phyloP scores from a whole-genome alignment of 441 rosid genomes.

The Erodium moschatum region DNA sequence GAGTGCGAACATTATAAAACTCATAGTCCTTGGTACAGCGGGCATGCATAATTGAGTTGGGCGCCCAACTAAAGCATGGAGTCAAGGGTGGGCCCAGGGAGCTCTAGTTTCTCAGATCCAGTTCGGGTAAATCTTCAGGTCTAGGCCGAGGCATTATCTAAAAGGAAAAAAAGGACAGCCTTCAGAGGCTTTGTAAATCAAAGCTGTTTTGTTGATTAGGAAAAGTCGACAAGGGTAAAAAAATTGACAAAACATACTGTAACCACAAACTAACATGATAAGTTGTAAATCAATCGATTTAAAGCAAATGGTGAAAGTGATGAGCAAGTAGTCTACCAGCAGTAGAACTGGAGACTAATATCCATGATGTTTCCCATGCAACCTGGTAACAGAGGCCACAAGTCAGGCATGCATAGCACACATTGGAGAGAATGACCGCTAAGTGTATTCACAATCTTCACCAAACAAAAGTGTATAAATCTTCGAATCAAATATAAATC shows the following conservation, averaged over 20 bases:
- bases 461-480: neutral
- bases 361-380: constrained; percentile 25
- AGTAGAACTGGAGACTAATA: constrained; percentile 10
- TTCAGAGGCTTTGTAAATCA: constrained; percentile 22
- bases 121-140: too few relatives aligned
- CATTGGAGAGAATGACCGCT: neutral
- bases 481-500: constrained; percentile 16
- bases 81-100: too few relatives aligned
- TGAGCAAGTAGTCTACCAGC: constrained; percentile 13
- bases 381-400: constrained; percentile 17
- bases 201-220: constrained; percentile 20
- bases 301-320: neutral
- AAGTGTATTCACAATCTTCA: neutral
- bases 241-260: constrained; percentile 24
- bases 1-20: too few relatives aligned
- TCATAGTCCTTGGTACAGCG: too few relatives aligned
- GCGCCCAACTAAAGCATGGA: too few relatives aligned
- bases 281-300: constrained; percentile 13
- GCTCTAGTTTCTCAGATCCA: too few relatives aligned
- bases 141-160: neutral
- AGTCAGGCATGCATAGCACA: neutral
- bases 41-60: too few relatives aligned
- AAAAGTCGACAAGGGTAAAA: constrained; percentile 19
- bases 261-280: constrained; percentile 18
- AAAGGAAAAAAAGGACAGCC: constrained; percentile 22